A percentile compares a stretch with the other conserved stretches of the same genome.
These are phyloP conservation scores for Wickerhamomyces bovis DNA, from an alignment of 805 yeast genomes.

Conservation along the genomic window DNA sequence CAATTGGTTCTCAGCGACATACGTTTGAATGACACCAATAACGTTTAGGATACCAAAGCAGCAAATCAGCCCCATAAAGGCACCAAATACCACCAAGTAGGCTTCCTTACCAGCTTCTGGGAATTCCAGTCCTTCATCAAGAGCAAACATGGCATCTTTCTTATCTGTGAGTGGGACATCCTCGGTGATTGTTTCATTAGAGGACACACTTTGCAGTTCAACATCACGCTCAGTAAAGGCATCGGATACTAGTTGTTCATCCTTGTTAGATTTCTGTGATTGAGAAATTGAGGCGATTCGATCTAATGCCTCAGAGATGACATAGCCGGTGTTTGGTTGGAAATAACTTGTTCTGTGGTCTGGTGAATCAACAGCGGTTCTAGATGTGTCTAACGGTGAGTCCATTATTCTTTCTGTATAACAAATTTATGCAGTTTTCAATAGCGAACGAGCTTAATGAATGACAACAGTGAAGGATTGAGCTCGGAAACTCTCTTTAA, in stretches of 20 bases:
- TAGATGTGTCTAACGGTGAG: constrained; percentile 1
- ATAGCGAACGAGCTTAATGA: too few species aligned
- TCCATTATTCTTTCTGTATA: neutral
- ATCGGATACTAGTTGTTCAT: neutral
- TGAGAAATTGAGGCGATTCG: neutral
- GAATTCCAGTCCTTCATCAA: constrained; percentile 26
- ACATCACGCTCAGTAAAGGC: neutral
- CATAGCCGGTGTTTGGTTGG: neutral
- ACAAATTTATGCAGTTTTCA: neutral
- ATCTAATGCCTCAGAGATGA: neutral
- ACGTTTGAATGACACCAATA: constrained; percentile 58
- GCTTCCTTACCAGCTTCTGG: constrained; percentile 62
- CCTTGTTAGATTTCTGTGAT: neutral
- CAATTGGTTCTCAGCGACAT: constrained; percentile 51
- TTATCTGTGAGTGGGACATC: constrained; percentile 5
- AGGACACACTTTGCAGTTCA: neutral
- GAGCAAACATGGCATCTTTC: constrained; percentile 14
- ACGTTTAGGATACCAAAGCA: constrained; percentile 53
- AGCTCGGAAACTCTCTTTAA: neutral
- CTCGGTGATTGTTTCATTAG: neutral
- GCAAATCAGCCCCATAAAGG: constrained; percentile 49
- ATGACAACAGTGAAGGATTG: neutral
- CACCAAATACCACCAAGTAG: constrained; percentile 50
- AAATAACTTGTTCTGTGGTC: neutral
- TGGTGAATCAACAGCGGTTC: constrained; percentile 1